Evolutionary conservation across 2,329 filamentous ascomycete species (phyloP).

Genomic region (Scopulariopsis brevicaulis): DNA sequence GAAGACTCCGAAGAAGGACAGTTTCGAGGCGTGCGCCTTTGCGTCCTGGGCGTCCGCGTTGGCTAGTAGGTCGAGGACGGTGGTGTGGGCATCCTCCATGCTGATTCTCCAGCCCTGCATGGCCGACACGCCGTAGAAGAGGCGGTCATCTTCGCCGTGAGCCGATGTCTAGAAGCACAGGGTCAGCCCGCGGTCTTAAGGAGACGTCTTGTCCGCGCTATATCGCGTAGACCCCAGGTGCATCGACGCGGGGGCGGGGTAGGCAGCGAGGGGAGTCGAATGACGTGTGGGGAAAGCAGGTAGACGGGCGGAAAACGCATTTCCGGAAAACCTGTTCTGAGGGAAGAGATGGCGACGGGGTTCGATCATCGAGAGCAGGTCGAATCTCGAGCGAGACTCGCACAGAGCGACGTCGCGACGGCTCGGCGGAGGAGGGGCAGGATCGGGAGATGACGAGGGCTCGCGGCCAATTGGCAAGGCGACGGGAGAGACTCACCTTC

Average conservation of each 20-base stretch:
- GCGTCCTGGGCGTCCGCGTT: slow-evolving; percentile 21
- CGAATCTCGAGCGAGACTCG: background rate
- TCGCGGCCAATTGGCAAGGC: background rate
- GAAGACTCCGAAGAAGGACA: slow-evolving; percentile 96
- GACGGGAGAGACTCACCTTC: slow-evolving; percentile 58
- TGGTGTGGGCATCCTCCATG: slow-evolving; percentile 96
- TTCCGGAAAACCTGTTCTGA: background rate
- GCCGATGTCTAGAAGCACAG: slow-evolving; percentile 60
- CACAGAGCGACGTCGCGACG: background rate
- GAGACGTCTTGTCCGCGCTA: background rate
- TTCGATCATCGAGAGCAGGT: background rate
- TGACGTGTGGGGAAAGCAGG: background rate
- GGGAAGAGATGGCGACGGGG: background rate
- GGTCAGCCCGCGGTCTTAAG: background rate
- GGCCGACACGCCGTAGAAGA: slow-evolving; percentile 88
- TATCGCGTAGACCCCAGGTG: background rate
- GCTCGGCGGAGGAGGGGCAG: background rate
- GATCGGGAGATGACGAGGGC: background rate
- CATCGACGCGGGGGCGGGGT: background rate
- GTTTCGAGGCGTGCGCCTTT: slow-evolving; percentile 56
- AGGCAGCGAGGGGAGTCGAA: background rate
- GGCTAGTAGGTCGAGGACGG: slow-evolving; percentile 72
- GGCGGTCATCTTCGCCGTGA: slow-evolving; percentile 82
- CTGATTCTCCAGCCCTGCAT: slow-evolving; percentile 99
- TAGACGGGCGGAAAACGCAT: background rate